Percentiles rank a stretch among this genome's conserved stretches.
Evolutionary conservation across 2,329 filamentous ascomycete species (phyloP).

Genomic region (Orbilia blumenaviensis): DNA sequence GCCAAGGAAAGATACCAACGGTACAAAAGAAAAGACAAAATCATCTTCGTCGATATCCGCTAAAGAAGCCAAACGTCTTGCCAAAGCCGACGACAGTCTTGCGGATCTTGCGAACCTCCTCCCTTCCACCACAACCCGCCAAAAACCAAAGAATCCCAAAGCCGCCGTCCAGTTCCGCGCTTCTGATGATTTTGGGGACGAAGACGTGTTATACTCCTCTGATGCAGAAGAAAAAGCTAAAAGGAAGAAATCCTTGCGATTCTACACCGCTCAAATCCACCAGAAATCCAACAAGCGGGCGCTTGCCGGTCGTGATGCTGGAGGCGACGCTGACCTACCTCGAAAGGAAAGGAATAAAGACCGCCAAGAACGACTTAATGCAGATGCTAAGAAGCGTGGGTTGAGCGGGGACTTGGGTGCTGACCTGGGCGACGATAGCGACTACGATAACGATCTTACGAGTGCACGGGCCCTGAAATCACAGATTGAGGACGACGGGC

Average conservation of each 20-base stretch:
- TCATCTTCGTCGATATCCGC: slow-evolving; percentile 63
- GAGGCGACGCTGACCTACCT: slow-evolving; percentile 83
- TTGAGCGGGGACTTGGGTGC: slow-evolving; percentile 72
- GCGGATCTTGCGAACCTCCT: slow-evolving; percentile 39
- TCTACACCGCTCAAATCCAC: slow-evolving; percentile 97
- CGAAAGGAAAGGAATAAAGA: slow-evolving; percentile 89
- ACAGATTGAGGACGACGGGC: slow-evolving; percentile 50
- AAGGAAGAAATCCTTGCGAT: slow-evolving; percentile 90
- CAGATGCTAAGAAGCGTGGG: slow-evolving; percentile 76
- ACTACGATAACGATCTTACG: slow-evolving; percentile 53
- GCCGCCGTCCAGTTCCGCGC: slow-evolving; percentile 64
- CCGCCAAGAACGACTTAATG: slow-evolving; percentile 82
- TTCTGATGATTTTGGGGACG: slow-evolving; percentile 88
- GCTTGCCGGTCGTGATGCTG: slow-evolving; percentile 75
- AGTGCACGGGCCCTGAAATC: slow-evolving; percentile 54
- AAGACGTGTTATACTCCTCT: slow-evolving; percentile 77
- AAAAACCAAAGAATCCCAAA: slow-evolving; percentile 56
- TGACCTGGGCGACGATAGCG: slow-evolving; percentile 67
- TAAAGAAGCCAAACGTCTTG: slow-evolving; percentile 56
- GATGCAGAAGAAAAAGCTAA: slow-evolving; percentile 86
- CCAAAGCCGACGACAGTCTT: slow-evolving; percentile 40
- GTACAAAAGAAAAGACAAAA: slow-evolving; percentile 64
- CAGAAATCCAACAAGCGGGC: slow-evolving; percentile 91
- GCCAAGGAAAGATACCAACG: slow-evolving; percentile 33
- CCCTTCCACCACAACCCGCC: slow-evolving; percentile 17